Conservation (phyloP, 2,329 filamentous ascomycete genomes). For the Alternaria rosae region DNA sequence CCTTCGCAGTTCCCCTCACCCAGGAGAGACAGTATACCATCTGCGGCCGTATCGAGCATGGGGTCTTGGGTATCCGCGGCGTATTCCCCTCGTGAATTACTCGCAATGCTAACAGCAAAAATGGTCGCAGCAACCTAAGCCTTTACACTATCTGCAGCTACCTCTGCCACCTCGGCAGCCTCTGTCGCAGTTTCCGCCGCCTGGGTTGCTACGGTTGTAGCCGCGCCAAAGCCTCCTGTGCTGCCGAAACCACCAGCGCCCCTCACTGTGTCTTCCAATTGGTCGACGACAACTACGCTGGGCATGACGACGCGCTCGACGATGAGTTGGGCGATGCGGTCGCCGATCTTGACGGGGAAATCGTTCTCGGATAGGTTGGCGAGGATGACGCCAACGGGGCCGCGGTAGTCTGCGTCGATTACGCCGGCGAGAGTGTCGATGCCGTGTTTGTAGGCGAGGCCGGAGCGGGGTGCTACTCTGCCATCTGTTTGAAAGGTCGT, state of each 20-base stretch:
- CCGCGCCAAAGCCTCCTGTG: conserved; percentile 47
- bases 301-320: conserved; percentile 95
- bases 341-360: conserved; percentile 82
- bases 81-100: too few species aligned
- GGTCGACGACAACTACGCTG: conserved; percentile 85
- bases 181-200: neutral
- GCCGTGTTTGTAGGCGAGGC: conserved; percentile 89
- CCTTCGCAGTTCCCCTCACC: too few species aligned
- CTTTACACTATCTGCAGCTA: neutral
- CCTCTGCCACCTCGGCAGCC: neutral
- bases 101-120: too few species aligned
- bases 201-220: neutral
- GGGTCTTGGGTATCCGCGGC: too few species aligned
- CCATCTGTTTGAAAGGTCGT: conserved; percentile 67
- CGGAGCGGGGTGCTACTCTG: conserved; percentile 87
- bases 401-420: conserved; percentile 96
- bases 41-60: too few species aligned
- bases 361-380: conserved; percentile 90
- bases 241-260: conserved; percentile 73
- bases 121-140: neutral
- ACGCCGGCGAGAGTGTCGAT: conserved; percentile 97
- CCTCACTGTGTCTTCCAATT: conserved; percentile 88
- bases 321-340: conserved; percentile 91
- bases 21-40: too few species aligned
- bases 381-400: conserved; percentile 90